Evolutionary conservation across 192 early-diverging fungal species (phyloP), one percentile per base, ranked within the genome.

Genomic region (Coemansia sp.): DNA sequence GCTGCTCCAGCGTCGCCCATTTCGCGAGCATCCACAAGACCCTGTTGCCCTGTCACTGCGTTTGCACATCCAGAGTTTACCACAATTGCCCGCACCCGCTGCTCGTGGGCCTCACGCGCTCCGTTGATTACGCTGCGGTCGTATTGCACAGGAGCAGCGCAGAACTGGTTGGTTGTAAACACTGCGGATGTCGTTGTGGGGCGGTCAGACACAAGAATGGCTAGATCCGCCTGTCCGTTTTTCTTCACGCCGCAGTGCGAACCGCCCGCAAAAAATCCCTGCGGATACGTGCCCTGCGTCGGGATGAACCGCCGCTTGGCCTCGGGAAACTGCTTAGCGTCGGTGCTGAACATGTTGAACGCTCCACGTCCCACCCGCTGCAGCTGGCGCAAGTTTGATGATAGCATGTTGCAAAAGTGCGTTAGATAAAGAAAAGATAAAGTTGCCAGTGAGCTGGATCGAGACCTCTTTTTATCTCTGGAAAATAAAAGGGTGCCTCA

Each of bases 31-130:
- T 98, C 88, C 29, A 78, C 73, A 3, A 95, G 62, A 4, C 96
- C 96, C 67, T 89, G 72, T 0, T 87, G 82, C 7, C 96, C 96
- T 0, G 96, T 98, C 14, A 95, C 95, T 1, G 96, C 96, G 69
- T 98, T 98, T 16, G 96, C 96, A 74, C 93, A 95, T 0, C 95
- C 94, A 11, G 93, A 92, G 72, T 98, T 96, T 21, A 88, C 86
- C 6, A 95, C 83, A 3, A 94, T 77, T 2, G 73, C 77, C 16
- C 68, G 68, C 16, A 87, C 61, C 3, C 82, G 81, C 43, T 75
- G 72, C 45, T 80, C 68, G 3, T 65, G 73, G 27, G 66, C 71
- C 50, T 74, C 80, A 11, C 70, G 64, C 8, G 84, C 84, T 11
- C 68, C 57, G 17, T 83, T 56, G n/a, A 96, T 63, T 8, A 92